Evolutionary conservation across 2,329 filamentous ascomycete genomes (phyloP).

Genomic region (Diaporthe sp.): DNA sequence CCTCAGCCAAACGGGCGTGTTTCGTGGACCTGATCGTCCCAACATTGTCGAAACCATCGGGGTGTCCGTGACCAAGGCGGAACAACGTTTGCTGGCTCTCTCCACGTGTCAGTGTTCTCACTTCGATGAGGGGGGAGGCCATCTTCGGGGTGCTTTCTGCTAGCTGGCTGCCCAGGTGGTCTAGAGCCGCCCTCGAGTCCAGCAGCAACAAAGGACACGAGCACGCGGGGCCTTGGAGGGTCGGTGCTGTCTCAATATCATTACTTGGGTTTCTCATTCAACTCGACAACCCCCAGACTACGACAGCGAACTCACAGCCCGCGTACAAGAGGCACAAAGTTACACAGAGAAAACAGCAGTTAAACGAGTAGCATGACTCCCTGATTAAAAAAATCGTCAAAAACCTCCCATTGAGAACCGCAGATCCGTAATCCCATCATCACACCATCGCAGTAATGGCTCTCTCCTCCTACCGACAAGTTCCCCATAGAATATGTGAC

Average conservation of each 20-base stretch:
- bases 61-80: conserved; percentile 36
- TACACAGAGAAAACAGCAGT: conserved; percentile 38
- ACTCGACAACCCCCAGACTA: conserved; percentile 19
- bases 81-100: conserved; percentile 1
- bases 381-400: conserved; percentile 42
- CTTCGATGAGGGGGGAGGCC: conserved; percentile 18
- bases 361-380: conserved; percentile 44
- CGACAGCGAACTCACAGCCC: conserved; percentile 8
- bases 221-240: background rate
- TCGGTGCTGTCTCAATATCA: conserved; percentile 8
- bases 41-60: conserved; percentile 33
- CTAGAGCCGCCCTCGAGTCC: conserved; percentile 21
- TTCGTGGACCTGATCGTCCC: conserved; percentile 33
- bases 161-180: conserved; percentile 1
- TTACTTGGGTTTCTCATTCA: conserved; percentile 33
- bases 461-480: conserved; percentile 43
- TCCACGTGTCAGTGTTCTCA: conserved; percentile 23
- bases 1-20: conserved; percentile 34
- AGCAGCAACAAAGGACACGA: conserved; percentile 31
- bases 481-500: conserved; percentile 50
- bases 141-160: background rate
- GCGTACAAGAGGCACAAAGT: conserved; percentile 30
- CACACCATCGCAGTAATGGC: conserved; percentile 35
- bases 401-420: conserved; percentile 38
- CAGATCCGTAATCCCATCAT: conserved; percentile 40